Percentiles rank a stretch among this genome's conserved stretches.
These are phyloP conservation scores for Durotheca rogersii DNA, from an alignment of 495 filamentous ascomycete genomes.

Conservation along the genomic window DNA sequence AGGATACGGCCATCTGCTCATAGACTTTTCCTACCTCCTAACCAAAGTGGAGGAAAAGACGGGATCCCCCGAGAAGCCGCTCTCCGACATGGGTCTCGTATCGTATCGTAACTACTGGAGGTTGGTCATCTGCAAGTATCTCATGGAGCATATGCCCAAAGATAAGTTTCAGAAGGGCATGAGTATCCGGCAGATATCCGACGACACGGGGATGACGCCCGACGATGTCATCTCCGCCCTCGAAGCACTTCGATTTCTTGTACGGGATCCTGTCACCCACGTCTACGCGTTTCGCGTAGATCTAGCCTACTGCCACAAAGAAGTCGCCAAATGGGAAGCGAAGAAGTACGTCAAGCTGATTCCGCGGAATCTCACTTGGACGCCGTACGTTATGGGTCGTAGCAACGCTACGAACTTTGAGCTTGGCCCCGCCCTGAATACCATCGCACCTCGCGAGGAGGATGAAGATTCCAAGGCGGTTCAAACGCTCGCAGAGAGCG, in stretches of 20 bases:
- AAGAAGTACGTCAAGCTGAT: conserved; percentile 87
- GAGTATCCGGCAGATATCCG: conserved; percentile 78
- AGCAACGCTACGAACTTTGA: conserved; percentile 83
- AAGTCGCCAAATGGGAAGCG: conserved; percentile 80
- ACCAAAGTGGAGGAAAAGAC: conserved; percentile 92
- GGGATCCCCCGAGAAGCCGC: conserved; percentile 93
- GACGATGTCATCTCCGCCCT: conserved; percentile 94
- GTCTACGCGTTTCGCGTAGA: conserved; percentile 87
- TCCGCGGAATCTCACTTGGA: conserved; percentile 82
- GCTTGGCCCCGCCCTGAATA: conserved; percentile 75
- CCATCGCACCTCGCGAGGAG: conserved; percentile 82
- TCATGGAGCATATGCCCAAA: conserved; percentile 53
- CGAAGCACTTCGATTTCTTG: conserved; percentile 82
- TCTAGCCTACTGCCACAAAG: conserved; percentile 74
- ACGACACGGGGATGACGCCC: conserved; percentile 90
- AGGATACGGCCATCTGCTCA: conserved; percentile 93
- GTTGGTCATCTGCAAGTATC: conserved; percentile 73
- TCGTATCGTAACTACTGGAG: conserved; percentile 98
- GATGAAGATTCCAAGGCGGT: conserved; percentile 54
- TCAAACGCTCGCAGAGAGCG: conserved; percentile 31
- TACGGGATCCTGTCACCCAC: conserved; percentile 84
- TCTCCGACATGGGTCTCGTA: conserved; percentile 96
- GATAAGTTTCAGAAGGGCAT: conserved; percentile 56
- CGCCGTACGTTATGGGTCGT: conserved; percentile 94
- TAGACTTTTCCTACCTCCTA: conserved; percentile 96